Conservation (phyloP, 2,329 filamentous ascomycete genomes). For the Aspergillus luchuensis region DNA sequence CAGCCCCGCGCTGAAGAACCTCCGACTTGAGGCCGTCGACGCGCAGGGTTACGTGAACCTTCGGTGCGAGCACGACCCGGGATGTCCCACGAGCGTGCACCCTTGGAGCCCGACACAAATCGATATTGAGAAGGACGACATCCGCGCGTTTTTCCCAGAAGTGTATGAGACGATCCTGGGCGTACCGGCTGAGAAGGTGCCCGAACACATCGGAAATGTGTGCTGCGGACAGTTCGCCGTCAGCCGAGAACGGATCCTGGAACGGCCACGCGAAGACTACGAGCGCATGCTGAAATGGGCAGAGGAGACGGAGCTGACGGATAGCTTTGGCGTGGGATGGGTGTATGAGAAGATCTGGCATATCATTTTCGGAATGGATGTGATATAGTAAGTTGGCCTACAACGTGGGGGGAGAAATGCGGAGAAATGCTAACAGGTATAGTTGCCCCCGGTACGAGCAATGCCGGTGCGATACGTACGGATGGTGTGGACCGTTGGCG, state of each 20-base stretch:
- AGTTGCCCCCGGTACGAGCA: conserved; percentile 34
- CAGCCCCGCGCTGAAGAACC: conserved; percentile 28
- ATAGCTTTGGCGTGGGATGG: conserved; percentile 34
- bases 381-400: conserved; percentile 26
- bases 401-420: too few relatives aligned
- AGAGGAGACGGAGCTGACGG: conserved; percentile 31
- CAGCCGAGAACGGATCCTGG: conserved; percentile 32
- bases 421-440: not conserved
- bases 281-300: conserved; percentile 37
- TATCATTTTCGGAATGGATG: conserved; percentile 35
- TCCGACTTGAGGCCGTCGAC: conserved; percentile 42
- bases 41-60: conserved; percentile 44
- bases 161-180: conserved; percentile 30
- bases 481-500: conserved; percentile 34
- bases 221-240: conserved; percentile 42
- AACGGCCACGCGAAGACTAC: conserved; percentile 33
- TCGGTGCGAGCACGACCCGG: conserved; percentile 39
- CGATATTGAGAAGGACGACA: conserved; percentile 27
- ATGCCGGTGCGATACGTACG: conserved; percentile 34
- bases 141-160: conserved; percentile 30
- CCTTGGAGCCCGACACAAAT: conserved; percentile 27
- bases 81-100: conserved; percentile 44
- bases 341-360: conserved; percentile 39
- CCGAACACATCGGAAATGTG: conserved; percentile 32
- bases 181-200: conserved; percentile 25